Evolutionary conservation across 164 flowering plant species (phyloP).

Genomic region (Piper longum): DNA sequence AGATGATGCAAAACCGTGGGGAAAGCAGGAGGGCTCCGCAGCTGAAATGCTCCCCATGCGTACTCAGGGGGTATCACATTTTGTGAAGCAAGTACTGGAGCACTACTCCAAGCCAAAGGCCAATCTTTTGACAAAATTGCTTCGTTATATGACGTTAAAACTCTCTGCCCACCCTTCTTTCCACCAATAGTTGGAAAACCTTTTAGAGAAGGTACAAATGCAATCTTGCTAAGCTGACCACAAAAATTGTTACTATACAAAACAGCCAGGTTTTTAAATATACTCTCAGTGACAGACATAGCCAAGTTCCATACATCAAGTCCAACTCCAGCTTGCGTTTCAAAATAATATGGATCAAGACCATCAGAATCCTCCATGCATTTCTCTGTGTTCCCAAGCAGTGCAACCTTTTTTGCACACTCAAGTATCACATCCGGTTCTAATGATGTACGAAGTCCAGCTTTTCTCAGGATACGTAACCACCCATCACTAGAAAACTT

Average conservation of each 20-base stretch:
- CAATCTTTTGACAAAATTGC: conserved; percentile 81
- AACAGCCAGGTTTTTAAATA: conserved; percentile 71
- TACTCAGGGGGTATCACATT: conserved; percentile 78
- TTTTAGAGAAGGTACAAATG: conserved; percentile 76
- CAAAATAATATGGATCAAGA: conserved; percentile 31
- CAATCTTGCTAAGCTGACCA: conserved; percentile 57
- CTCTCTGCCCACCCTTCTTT: conserved; percentile 65
- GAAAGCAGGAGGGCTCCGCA: conserved; percentile 81
- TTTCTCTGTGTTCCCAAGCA: conserved; percentile 52
- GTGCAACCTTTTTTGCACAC: conserved; percentile 79
- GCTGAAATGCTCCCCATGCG: conserved; percentile 82
- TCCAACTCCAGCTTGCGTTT: conserved; percentile 42
- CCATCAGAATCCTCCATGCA: conserved; percentile 25
- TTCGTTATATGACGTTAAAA: conserved; percentile 67
- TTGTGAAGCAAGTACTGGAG: conserved; percentile 61
- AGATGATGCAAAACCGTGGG: conserved; percentile 70
- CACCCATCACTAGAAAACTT: conserved; percentile 69
- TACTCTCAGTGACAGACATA: conserved; percentile 55
- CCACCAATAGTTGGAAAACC: conserved; percentile 70
- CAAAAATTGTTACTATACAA: conserved; percentile 81
- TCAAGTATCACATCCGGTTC: conserved; percentile 77
- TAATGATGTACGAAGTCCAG: conserved; percentile 59
- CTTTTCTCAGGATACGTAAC: conserved; percentile 74
- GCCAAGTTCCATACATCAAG: conserved; percentile 67
- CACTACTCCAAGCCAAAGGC: conserved; percentile 92